Evolutionary conservation across 176 grass and related monocot genomes (phyloP), one percentile per base, ranked within the genome.

Genomic region (Zizania latifolia): DNA sequence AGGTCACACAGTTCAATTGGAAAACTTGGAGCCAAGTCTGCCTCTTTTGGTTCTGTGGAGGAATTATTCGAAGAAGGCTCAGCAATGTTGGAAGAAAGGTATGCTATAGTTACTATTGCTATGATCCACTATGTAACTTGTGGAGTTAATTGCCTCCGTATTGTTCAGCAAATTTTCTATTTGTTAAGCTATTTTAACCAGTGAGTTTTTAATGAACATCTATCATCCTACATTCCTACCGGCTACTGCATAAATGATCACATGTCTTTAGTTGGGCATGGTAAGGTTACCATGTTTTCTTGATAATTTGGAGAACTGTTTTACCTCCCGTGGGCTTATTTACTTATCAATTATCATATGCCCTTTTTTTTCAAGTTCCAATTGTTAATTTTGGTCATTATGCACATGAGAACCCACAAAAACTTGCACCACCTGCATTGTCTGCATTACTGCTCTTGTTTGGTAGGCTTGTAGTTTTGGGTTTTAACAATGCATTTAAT

Each of bases 81-180:
- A 44, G 95, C 95, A 66, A 92, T 92, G 79, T 86, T 99, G 78
- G 95, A 99, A 88, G 87, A 94, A 90, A 99, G 95, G 95, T 81
- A 82, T 9, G 22, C 28, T 73, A 37, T 82, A 48, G 4, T 22
- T 69, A 4, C 38, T 54, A 16, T 30, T 59, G 19, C 23, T 9
- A n/a, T 72, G 61, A 17, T 78, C 38, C 12, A 6, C 36, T 16
- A 8, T 32, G 43, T 79, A 17, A n/a, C 5, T 37, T 66, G 2
- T 51, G 77, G 13, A 5, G 22, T 21, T 30, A 16, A 40, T 43
- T 67, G 22, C 7, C 13, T 54, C 40, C n/a, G 61, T 39, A 68
- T 68, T 35, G n/a, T 48, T 67, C 39, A 60, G 16, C 11, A 38
- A 50, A 14, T 36, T 64, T 65, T 45, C 4, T 50, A 33, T 63